phyloP scores from a whole-genome alignment of 1,284 basidiomycete species.

The Paramarasmius palmivorus region DNA sequence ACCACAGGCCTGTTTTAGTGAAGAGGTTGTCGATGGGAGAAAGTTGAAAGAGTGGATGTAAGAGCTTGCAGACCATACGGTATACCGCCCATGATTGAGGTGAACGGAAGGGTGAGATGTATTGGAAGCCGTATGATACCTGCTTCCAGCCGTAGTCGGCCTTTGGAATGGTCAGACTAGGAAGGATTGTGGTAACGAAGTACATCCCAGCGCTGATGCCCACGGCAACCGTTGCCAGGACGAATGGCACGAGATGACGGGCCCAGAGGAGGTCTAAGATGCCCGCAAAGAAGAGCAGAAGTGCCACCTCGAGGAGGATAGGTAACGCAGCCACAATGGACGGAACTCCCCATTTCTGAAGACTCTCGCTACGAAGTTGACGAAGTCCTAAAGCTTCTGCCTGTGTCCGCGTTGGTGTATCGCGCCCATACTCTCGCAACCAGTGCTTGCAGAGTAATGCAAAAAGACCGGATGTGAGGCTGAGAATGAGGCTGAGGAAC shows the following conservation, averaged over 20 bases:
- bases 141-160: too few relatives aligned
- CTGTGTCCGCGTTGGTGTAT: neutral
- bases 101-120: too few relatives aligned
- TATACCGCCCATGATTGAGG: too few relatives aligned
- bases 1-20: too few relatives aligned
- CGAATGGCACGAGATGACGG: neutral
- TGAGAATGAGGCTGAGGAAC: slow-evolving; percentile 10
- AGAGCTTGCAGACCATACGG: too few relatives aligned
- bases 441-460: slow-evolving; percentile 12
- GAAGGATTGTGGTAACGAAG: neutral
- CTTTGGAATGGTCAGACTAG: too few relatives aligned
- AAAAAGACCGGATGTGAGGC: slow-evolving; percentile 3
- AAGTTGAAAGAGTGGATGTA: too few relatives aligned
- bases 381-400: neutral
- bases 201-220: neutral
- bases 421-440: slow-evolving; percentile 9
- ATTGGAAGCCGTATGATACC: too few relatives aligned
- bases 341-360: neutral
- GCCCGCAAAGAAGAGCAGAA: slow-evolving; percentile 3
- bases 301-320: neutral
- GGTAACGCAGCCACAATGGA: neutral
- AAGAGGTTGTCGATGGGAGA: too few relatives aligned
- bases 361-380: neutral
- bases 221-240: neutral
- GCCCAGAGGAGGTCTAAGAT: slow-evolving; percentile 3